Percentiles rank a stretch among this genome's conserved stretches.
These are phyloP conservation scores for Stereum hirsutum DNA, from an alignment of 1,284 basidiomycete species.

Conservation along the genomic window DNA sequence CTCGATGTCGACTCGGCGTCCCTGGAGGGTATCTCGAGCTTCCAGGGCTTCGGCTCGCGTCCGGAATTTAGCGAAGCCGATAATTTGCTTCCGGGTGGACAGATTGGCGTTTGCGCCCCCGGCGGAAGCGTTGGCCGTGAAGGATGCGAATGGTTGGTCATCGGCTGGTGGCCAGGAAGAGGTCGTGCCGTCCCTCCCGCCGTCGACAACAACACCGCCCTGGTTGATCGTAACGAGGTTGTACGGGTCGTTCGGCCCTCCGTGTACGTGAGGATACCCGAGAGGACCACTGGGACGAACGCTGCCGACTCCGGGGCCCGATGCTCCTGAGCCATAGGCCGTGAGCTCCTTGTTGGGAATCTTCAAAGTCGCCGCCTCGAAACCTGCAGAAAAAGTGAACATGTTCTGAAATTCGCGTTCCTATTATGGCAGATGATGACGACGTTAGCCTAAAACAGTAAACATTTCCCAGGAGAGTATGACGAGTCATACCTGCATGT, in stretches of 20 bases:
- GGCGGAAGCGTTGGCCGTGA: slow-evolving; percentile 19
- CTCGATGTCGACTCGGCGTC: slow-evolving; percentile 88
- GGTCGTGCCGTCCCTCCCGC: slow-evolving; percentile 56
- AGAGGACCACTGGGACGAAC: slow-evolving; percentile 13
- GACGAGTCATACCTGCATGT: slow-evolving; percentile 78
- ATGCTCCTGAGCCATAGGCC: slow-evolving; percentile 43
- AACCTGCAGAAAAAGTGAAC: slow-evolving; percentile 94
- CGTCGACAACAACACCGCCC: slow-evolving; percentile 67
- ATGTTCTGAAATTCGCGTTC: slow-evolving; percentile 99
- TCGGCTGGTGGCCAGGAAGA: slow-evolving; percentile 49
- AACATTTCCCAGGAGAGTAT: slow-evolving; percentile 5
- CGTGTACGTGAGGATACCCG: slow-evolving; percentile 20
- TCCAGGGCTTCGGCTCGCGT: slow-evolving; percentile 82
- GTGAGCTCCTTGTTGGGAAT: slow-evolving; percentile 86
- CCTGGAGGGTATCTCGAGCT: slow-evolving; percentile 86
- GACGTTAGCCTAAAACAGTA: slow-evolving; percentile 11
- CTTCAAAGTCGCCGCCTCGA: slow-evolving; percentile 97
- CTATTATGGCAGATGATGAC: slow-evolving; percentile 30
- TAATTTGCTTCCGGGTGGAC: slow-evolving; percentile 87
- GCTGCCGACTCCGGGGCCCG: slow-evolving; percentile 13
- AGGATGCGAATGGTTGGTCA: slow-evolving; percentile 25
- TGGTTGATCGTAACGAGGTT: slow-evolving; percentile 72
- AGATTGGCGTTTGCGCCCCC: slow-evolving; percentile 9
- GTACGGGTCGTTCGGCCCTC: slow-evolving; percentile 65
- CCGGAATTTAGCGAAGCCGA: slow-evolving; percentile 95